Evolutionary conservation across 2,329 filamentous ascomycete species (phyloP), one percentile per base, ranked within the genome.

Genomic region (Diaporthe nobilis): DNA sequence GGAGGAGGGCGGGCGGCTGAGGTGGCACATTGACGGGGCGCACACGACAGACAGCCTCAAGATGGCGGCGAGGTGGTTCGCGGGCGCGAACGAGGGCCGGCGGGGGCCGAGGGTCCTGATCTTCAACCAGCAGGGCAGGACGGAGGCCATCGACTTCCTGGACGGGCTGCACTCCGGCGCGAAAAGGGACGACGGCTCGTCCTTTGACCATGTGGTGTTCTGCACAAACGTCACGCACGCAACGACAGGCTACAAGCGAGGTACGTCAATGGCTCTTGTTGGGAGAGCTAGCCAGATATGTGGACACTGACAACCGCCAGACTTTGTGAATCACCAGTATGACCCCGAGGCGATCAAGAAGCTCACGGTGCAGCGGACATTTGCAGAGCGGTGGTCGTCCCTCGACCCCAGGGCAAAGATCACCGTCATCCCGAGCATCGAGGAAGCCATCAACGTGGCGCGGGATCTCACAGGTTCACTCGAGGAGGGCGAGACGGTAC

Each of bases 41-140:
- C 97, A 99, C 84, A 99, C 96, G 0, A 88, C 94, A 4, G 96
- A 98, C 82, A 98, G 95, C 82, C 93, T 99, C 73, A 91, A 93
- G 78, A 90, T 95, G 78, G 95, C 95, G 6, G 93, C 93, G 0
- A 90, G 90, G 77, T 98, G 96, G 96, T 98, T 98, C 81, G 90
- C 91, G 2, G 83, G 83, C 13, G 87, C 90, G 79, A 86, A 34
- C 12, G 44, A 55, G 20, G 72, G 31, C 0, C 67, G 67, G 4
- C 37, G 34, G 4, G 87, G 85, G 0, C 85, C 84, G 1, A 86
- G 87, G 63, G 83, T 89, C 55, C 87, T 99, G 67, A 93, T 98
- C 73, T 99, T 98, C 89, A 98, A 98, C 84, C 97, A 98, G 84
- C 91, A 92, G 81, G 90, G 89, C 60, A 88, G 89, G 72, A 82